These are phyloP conservation scores for Shiraia sp. DNA, from an alignment of 2,329 filamentous ascomycete species.

Conservation along the genomic window DNA sequence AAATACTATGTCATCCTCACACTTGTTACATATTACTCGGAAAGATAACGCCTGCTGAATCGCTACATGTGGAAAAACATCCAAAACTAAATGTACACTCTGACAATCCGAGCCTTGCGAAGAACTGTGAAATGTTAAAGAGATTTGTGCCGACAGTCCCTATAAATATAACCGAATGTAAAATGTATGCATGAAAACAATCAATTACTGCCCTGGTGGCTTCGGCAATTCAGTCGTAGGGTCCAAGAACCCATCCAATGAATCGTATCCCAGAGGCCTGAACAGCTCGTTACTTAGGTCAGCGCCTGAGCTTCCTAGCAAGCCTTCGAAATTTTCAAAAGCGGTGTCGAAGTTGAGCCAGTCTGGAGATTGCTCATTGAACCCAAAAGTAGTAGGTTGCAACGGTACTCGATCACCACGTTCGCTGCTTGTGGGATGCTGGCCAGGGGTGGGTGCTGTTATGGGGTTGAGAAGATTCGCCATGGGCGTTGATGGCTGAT, in stretches of 20 bases:
- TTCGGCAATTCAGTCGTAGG: conserved; percentile 17
- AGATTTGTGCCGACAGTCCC: too few relatives aligned
- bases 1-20: too few relatives aligned
- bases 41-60: too few relatives aligned
- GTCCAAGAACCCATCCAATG: conserved; percentile 38
- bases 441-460: conserved; percentile 32
- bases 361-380: conserved; percentile 41
- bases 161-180: not conserved
- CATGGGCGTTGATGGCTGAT: conserved; percentile 31
- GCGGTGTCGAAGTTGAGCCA: conserved; percentile 47
- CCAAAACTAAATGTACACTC: too few relatives aligned
- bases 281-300: conserved; percentile 46
- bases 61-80: too few relatives aligned
- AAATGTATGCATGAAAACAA: not conserved
- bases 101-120: too few relatives aligned
- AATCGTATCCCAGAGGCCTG: conserved; percentile 42
- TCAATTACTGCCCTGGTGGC: too few relatives aligned
- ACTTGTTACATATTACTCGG: too few relatives aligned
- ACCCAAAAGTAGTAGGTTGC: conserved; percentile 29
- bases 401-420: conserved; percentile 33
- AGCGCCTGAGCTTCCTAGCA: conserved; percentile 43
- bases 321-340: conserved; percentile 46
- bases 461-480: conserved; percentile 36
- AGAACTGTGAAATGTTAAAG: too few relatives aligned
- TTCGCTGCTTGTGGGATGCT: conserved; percentile 45